A percentile compares a stretch with the other conserved stretches of the same genome.
Conservation (phyloP, 176 grass and related monocot species). For the Oropetium thomaeum region DNA sequence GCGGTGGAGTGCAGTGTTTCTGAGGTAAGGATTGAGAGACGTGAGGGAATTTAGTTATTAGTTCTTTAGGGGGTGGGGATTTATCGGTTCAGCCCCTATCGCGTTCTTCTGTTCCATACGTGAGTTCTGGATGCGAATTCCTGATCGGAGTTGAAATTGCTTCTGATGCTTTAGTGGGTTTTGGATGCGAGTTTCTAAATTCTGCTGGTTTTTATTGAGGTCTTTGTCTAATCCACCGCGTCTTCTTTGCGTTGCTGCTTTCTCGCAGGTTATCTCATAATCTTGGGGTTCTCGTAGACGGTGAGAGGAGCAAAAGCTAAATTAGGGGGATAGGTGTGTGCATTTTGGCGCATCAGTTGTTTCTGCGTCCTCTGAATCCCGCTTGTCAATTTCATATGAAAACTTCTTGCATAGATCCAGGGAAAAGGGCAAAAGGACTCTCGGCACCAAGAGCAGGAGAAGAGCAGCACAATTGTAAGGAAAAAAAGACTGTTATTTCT, state of each 20-base stretch:
- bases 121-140: background rate
- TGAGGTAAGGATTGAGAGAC: slow-evolving; percentile 10
- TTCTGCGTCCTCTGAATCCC: background rate
- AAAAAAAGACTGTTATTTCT: background rate
- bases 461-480: slow-evolving; percentile 19
- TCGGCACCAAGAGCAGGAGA: background rate
- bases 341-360: background rate
- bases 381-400: background rate
- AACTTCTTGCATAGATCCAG: background rate
- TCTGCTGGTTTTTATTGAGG: background rate
- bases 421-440: background rate
- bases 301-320: background rate
- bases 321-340: background rate
- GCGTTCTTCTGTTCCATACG: slow-evolving; percentile 1
- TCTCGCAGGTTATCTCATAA: slow-evolving; percentile 16
- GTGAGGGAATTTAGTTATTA: background rate
- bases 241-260: background rate
- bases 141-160: background rate
- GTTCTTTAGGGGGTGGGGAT: background rate
- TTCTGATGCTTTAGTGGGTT: no score
- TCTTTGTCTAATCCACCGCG: background rate
- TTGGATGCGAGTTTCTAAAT: no score
- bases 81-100: background rate
- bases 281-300: background rate
- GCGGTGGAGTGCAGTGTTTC: no score